A percentile compares a stretch with the other conserved stretches of the same genome.
Conservation (phyloP, 2,329 filamentous ascomycete species). For the Cordyceps tenuipes region DNA sequence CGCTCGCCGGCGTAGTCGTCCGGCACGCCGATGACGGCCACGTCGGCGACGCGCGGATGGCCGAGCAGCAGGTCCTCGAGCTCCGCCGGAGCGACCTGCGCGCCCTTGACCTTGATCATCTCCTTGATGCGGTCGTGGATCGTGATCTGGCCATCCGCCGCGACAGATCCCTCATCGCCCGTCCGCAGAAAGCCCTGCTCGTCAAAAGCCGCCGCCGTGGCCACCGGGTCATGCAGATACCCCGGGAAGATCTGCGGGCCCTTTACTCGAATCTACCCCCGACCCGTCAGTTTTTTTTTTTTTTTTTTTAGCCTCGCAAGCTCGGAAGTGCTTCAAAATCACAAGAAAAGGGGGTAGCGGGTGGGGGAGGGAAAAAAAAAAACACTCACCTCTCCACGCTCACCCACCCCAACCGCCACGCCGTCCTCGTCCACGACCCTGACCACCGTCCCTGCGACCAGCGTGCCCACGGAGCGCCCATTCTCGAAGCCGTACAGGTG, state of each 20-base stretch:
- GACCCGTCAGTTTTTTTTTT: neutral
- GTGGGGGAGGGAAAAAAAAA: too few species aligned
- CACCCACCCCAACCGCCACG: conserved; percentile 48
- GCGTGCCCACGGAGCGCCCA: conserved; percentile 10
- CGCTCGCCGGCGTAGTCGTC: conserved; percentile 52
- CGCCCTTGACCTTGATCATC: conserved; percentile 52
- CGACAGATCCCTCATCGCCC: conserved; percentile 67
- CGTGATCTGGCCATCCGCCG: conserved; percentile 65
- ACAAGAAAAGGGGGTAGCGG: neutral
- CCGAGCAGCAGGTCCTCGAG: conserved; percentile 72
- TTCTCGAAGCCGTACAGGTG: conserved; percentile 44
- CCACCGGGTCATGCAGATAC: conserved; percentile 71
- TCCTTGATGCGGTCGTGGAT: conserved; percentile 61
- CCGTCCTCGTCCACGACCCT: conserved; percentile 63
- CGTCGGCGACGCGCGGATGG: conserved; percentile 68
- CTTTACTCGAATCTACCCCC: conserved; percentile 51
- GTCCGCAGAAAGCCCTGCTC: conserved; percentile 65
- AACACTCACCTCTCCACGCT: conserved; percentile 51
- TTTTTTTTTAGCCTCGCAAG: neutral
- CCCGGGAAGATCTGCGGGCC: conserved; percentile 65
- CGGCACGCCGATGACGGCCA: conserved; percentile 67
- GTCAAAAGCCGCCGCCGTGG: conserved; percentile 64
- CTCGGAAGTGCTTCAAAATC: too few species aligned
- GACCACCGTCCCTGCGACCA: conserved; percentile 49
- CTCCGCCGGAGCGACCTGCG: conserved; percentile 77